Conservation (phyloP, 257 asterid genomes). For the Gynochthodes officinalis region DNA sequence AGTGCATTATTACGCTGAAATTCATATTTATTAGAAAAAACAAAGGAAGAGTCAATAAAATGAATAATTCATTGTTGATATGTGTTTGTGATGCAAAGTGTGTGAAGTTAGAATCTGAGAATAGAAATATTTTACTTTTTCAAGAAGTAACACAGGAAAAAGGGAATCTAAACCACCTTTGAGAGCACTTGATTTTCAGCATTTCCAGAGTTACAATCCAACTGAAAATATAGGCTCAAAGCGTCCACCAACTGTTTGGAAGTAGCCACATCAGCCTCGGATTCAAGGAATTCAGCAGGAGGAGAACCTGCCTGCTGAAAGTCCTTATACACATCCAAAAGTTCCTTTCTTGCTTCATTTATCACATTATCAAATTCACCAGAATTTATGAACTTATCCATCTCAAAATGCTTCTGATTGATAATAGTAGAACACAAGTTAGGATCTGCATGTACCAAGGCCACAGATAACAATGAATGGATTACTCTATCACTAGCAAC, state of each 20-base stretch:
- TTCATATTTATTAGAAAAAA: slow-evolving; percentile 18
- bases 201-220: slow-evolving; percentile 33
- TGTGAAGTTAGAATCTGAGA: neutral
- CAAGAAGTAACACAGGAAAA: slow-evolving; percentile 13
- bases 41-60: slow-evolving; percentile 2
- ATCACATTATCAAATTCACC: slow-evolving; percentile 40
- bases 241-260: slow-evolving; percentile 68
- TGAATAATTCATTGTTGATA: neutral
- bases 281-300: slow-evolving; percentile 46
- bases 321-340: slow-evolving; percentile 42
- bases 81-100: neutral
- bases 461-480: slow-evolving; percentile 54
- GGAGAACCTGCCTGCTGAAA: slow-evolving; percentile 41
- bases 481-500: slow-evolving; percentile 50
- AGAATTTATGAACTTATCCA: slow-evolving; percentile 25
- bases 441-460: slow-evolving; percentile 44
- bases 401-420: slow-evolving; percentile 30
- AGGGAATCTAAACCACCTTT: slow-evolving; percentile 45
- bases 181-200: slow-evolving; percentile 52
- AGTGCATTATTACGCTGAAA: slow-evolving; percentile 69
- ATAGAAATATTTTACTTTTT: slow-evolving; percentile 14
- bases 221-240: slow-evolving; percentile 40
- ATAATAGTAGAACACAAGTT: slow-evolving; percentile 28
- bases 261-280: slow-evolving; percentile 46
- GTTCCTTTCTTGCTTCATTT: slow-evolving; percentile 56